Percentiles rank a stretch among this genome's conserved stretches.
These are phyloP conservation scores for Rutstroemia sp. DNA, from an alignment of 2,329 filamentous ascomycete species.

Conservation along the genomic window DNA sequence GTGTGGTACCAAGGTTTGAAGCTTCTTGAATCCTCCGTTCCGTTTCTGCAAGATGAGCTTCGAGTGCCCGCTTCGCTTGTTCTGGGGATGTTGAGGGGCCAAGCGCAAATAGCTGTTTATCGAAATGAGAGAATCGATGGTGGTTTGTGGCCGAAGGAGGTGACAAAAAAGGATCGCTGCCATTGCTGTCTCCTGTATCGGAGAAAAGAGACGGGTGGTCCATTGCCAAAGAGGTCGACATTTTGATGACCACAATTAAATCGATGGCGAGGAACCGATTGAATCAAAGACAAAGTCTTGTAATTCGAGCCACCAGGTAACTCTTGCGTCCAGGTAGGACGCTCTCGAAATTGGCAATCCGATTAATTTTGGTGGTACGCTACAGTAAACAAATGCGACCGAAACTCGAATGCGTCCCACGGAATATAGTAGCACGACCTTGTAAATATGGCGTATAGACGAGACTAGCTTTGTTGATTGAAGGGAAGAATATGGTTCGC, in stretches of 20 bases:
- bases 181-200: slow-evolving; percentile 13
- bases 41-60: slow-evolving; percentile 88
- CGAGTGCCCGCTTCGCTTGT: slow-evolving; percentile 80
- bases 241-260: slow-evolving; percentile 27
- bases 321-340: slow-evolving; percentile 8
- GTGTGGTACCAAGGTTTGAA: slow-evolving; percentile 77
- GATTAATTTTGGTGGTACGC: slow-evolving; percentile 1
- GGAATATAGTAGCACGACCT: not conserved
- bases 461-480: not conserved
- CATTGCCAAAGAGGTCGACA: slow-evolving; percentile 23
- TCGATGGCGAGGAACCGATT: not conserved
- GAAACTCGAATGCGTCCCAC: not conserved
- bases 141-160: slow-evolving; percentile 44
- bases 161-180: slow-evolving; percentile 51
- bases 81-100: slow-evolving; percentile 72
- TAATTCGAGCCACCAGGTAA: slow-evolving; percentile 6
- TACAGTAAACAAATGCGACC: slow-evolving; percentile 3
- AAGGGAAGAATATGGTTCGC: not conserved
- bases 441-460: not conserved
- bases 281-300: slow-evolving; percentile 1
- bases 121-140: slow-evolving; percentile 78
- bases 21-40: slow-evolving; percentile 87
- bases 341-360: not conserved
- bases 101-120: slow-evolving; percentile 70
- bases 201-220: slow-evolving; percentile 22